Base-by-base conservation (phyloP, 768 basidiomycete genomes). In the Mrakia frigida region DNA sequence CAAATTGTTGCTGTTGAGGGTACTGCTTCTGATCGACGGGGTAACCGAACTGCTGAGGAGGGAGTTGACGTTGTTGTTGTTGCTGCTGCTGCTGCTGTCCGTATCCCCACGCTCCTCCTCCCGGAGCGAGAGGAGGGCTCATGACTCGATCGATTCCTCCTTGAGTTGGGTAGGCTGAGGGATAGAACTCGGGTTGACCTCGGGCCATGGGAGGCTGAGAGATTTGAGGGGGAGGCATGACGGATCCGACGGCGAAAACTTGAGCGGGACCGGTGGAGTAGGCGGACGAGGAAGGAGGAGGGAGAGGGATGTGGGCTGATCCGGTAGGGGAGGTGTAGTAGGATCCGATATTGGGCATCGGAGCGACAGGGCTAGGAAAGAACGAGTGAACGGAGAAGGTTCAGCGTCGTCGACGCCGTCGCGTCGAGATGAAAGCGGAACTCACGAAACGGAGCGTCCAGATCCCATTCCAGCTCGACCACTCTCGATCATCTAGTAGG, bases 321-420 rank as follows among this genome's bases (percentile, higher is more conserved):
- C 65, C 65, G 65, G 65, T 68, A 3, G 65, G 65, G 10, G 65
- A 68, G 35, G 65, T 39, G 65, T n/a, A 68, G 65, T 68, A 68
- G 21, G 65, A 63, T 0, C 3, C 35, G 4, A 18, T 23, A 25
- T 68, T 41, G 65, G 65, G 65, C 65, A 68, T 68, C 37, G 65
- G 39, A 43, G 65, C 7, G 18, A 68, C 65, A 41, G 65, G 65
- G 6, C 65, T 68, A 25, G 1, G 6, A 68, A 25, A 14, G 6
- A 33, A 67, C 10, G 10, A 50, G 4, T 3, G 46, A 16, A 23
- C 23, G 39, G 23, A 21, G 39, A 23, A 41, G 5, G 18, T 9
- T n/a, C 33, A 39, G 18, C 33, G 25, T n/a, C 35, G 35, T 39
- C 6, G 7, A 16, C 31, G 33, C 3, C 46, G 46, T 50, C 16